Evolutionary conservation across 2,329 filamentous ascomycete genomes (phyloP).

Genomic region (Dactylellina drechsleri): DNA sequence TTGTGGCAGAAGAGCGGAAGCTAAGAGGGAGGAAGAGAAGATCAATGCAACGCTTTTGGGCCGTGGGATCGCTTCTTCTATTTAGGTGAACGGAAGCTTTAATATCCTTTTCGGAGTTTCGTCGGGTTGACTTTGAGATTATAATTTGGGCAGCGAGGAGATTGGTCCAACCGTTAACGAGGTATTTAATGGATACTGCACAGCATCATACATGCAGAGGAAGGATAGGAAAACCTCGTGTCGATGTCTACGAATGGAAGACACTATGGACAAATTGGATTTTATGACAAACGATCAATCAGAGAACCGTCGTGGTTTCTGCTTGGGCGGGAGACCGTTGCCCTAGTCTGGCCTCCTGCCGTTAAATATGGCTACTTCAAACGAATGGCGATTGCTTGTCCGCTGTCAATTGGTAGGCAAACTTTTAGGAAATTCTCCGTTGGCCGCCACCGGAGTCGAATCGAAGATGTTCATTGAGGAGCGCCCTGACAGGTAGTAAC

Average conservation of each 20-base stretch:
- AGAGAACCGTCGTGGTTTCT: conserved; percentile 10
- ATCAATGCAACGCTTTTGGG: conserved; percentile 10
- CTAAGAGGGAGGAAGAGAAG: conserved; percentile 8
- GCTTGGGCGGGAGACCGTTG: conserved; percentile 21
- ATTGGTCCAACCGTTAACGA: conserved; percentile 42
- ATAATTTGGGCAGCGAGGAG: conserved; percentile 26
- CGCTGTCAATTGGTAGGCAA: conserved; percentile 1
- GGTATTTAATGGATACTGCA: conserved; percentile 53
- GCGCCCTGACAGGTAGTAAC: not conserved
- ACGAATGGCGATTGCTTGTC: not conserved
- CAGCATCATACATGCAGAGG: conserved; percentile 39
- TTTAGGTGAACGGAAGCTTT: conserved; percentile 23
- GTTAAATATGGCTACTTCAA: conserved; percentile 45
- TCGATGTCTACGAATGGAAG: conserved; percentile 42
- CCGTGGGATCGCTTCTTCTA: conserved; percentile 25
- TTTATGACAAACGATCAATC: conserved; percentile 39
- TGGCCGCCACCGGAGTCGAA: conserved; percentile 32
- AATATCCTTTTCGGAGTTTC: conserved; percentile 45
- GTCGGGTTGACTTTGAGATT: conserved; percentile 47
- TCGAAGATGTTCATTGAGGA: conserved; percentile 8
- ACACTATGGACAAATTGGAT: conserved; percentile 37
- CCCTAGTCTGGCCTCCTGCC: conserved; percentile 28
- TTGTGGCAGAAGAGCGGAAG: conserved; percentile 4
- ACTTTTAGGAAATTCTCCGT: conserved; percentile 53
- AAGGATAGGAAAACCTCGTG: conserved; percentile 26